Base-by-base conservation (phyloP, 1,284 basidiomycete species). In the Moesziomyces globuligerus region DNA sequence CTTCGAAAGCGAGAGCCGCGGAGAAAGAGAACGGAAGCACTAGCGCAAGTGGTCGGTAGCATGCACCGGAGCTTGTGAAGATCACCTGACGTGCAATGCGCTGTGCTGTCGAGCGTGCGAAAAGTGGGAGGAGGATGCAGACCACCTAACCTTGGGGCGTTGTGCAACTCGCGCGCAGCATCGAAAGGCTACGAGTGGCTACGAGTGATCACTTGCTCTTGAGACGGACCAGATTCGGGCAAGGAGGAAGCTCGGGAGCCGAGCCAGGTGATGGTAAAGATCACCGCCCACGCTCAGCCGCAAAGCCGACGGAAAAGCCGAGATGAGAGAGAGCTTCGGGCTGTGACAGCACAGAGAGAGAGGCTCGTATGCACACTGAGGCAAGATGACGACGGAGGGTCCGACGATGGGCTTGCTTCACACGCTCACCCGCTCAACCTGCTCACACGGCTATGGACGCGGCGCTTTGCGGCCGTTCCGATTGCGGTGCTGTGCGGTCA, bases 301-400 rank as follows among this genome's bases (percentile, higher is more conserved):
- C 32, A 34, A 13, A 34, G 32, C 32, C 32, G 32, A 34, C 32
- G 32, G 32, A 17, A 17, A 36, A 28, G 23, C 13, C 17, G 29
- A 46, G 34, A 21, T 17, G 29, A 10, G 8, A 3, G 15, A 25
- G 17, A n/a, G n/a, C n/a, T n/a, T n/a, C n/a, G n/a, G 25, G 24
- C 13, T 26, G 21, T 26, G 10, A 17, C 15, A 26, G 40, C 40
- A 17, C 23, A 24, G 41, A 7, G 3, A 46, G 21, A 10, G 28
- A 11, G 3, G 32, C 7, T 38, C 46, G 39, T 25, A 56, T 56
- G 53, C 53, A 56, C 34, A n/a, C 25, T 37, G 40, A 39, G 39
- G 53, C 53, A 48, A 56, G 53, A 56, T 56, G 46, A 56, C 47
- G 54, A 41, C 40, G 54, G 39, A 49, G 48, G 32, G 39, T 23